Evolutionary conservation across 1,284 basidiomycete genomes (phyloP).

Genomic region (Peniophora sp.): DNA sequence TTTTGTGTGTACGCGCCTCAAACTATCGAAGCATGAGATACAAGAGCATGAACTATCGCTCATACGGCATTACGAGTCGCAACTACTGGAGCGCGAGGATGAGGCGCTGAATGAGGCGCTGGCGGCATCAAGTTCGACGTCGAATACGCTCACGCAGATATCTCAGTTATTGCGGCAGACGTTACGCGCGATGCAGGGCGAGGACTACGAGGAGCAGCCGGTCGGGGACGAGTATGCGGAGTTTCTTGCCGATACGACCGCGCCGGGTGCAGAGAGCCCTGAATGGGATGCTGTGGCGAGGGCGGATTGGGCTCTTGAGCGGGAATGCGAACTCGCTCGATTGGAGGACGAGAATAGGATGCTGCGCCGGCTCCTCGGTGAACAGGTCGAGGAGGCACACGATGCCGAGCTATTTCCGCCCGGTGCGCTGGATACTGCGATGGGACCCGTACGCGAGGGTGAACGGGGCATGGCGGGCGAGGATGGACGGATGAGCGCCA

Average conservation of each 20-base stretch:
- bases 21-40: conserved; percentile 67
- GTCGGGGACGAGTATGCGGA: conserved; percentile 11
- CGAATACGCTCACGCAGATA: conserved; percentile 64
- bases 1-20: conserved; percentile 5
- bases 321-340: conserved; percentile 80
- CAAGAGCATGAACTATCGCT: conserved; percentile 90
- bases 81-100: conserved; percentile 73
- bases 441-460: conserved; percentile 5
- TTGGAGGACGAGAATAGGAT: conserved; percentile 83
- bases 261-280: conserved; percentile 7
- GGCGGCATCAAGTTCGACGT: conserved; percentile 54
- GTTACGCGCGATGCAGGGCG: conserved; percentile 69
- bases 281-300: conserved; percentile 22
- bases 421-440: conserved; percentile 4
- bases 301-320: conserved; percentile 71
- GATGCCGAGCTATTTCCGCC: background rate
- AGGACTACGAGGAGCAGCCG: conserved; percentile 32
- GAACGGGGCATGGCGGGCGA: conserved; percentile 4
- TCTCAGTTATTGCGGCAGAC: conserved; percentile 69
- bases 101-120: conserved; percentile 60
- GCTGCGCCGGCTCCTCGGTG: conserved; percentile 61
- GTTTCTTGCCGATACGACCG: conserved; percentile 2
- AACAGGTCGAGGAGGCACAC: conserved; percentile 32
- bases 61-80: conserved; percentile 85
- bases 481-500: conserved; percentile 11